phyloP scores from a whole-genome alignment of 2,329 filamentous ascomycete species.

The Pyrenophora graminea region DNA sequence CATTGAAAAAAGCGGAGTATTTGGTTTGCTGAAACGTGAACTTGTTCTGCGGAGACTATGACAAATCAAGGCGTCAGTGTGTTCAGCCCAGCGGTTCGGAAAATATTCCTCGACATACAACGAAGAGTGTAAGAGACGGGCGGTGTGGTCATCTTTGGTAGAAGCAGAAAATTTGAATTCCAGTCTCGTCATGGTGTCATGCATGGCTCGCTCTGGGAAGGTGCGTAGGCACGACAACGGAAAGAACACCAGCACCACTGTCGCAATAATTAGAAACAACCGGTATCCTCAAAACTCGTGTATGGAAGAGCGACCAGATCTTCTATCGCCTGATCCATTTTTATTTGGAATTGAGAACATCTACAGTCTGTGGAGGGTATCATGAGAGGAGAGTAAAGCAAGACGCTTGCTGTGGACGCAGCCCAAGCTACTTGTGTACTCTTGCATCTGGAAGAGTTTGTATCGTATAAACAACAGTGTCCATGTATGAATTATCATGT shows the following conservation, averaged over 20 bases:
- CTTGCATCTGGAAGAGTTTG: background rate
- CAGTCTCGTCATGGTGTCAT: background rate
- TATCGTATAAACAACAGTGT: background rate
- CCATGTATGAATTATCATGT: background rate
- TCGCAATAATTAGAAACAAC: too few relatives aligned
- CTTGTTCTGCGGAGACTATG: too few relatives aligned
- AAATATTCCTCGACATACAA: too few relatives aligned
- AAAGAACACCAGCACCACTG: background rate
- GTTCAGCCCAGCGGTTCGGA: too few relatives aligned
- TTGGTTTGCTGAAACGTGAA: background rate
- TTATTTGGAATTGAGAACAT: too few relatives aligned
- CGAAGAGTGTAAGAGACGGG: too few relatives aligned
- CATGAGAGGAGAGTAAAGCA: constrained; percentile 38
- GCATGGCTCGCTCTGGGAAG: background rate
- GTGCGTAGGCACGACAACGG: background rate
- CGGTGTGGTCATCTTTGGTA: too few relatives aligned
- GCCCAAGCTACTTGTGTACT: background rate
- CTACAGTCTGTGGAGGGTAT: constrained; percentile 30
- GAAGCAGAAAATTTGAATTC: too few relatives aligned
- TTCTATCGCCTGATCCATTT: too few relatives aligned
- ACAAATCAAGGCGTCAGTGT: background rate
- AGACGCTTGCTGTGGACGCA: background rate
- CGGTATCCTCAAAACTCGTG: background rate
- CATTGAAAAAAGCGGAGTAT: background rate
- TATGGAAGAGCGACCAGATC: too few relatives aligned